Evolutionary conservation across 2,329 filamentous ascomycete genomes (phyloP).

Genomic region (Fusarium sp.): DNA sequence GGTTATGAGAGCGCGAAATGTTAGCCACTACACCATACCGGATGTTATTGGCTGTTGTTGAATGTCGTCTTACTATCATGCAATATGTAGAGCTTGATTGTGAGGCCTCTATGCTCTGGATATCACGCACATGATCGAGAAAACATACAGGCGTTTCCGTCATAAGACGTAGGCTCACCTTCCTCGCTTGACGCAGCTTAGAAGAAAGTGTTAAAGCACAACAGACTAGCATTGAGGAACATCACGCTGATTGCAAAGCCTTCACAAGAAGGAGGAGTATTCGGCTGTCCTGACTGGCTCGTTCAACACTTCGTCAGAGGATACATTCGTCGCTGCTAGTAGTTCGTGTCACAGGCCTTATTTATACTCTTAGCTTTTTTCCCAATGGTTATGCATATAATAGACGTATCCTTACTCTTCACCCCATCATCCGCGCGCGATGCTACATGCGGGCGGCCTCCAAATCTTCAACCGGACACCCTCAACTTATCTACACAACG

Average conservation of each 20-base stretch:
- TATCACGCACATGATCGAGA: too few species aligned
- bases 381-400: too few species aligned
- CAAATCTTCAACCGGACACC: neutral
- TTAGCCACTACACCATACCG: constrained; percentile 56
- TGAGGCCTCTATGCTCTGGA: too few species aligned
- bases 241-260: neutral
- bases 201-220: too few species aligned
- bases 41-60: constrained; percentile 21
- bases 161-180: too few species aligned
- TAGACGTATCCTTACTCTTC: too few species aligned
- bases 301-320: neutral
- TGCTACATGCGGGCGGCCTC: neutral
- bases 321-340: neutral
- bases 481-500: neutral
- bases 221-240: too few species aligned
- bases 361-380: too few species aligned
- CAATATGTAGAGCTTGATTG: too few species aligned
- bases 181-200: too few species aligned
- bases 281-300: too few species aligned
- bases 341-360: neutral
- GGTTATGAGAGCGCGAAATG: constrained; percentile 53
- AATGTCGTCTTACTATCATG: accelerated
- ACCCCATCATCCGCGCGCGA: too few species aligned
- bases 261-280: neutral
- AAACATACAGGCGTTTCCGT: neutral